Percentiles rank a stretch among this genome's conserved stretches.
These are phyloP conservation scores for Trichoderma sp. DNA, from an alignment of 2,329 filamentous ascomycete species.

Conservation along the genomic window DNA sequence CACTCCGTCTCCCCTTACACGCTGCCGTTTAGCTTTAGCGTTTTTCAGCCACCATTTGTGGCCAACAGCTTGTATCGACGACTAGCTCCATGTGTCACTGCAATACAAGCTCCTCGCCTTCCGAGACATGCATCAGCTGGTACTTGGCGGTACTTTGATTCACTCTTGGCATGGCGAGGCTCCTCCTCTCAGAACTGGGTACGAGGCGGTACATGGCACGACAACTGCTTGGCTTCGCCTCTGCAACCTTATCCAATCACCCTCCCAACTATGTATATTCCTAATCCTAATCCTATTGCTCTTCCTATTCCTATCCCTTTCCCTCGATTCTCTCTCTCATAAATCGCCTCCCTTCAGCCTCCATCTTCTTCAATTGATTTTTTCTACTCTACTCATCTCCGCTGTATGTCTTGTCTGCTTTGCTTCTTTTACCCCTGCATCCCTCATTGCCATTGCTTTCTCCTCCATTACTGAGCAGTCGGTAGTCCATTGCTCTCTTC, in stretches of 20 bases:
- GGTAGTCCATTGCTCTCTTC: not conserved
- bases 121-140: slow-evolving; percentile 21
- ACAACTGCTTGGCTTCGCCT: not conserved
- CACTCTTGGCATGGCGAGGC: not conserved
- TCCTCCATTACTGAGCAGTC: not conserved
- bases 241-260: not conserved
- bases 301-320: not conserved
- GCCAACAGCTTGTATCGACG: not conserved
- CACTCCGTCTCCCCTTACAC: not conserved
- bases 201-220: not conserved
- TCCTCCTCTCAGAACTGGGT: not conserved
- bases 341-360: not conserved
- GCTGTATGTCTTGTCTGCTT: not conserved
- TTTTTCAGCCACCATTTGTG: slow-evolving; percentile 15
- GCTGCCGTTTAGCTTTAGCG: not conserved
- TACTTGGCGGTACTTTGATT: slow-evolving; percentile 11
- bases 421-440: not conserved
- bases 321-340: not conserved
- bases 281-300: not conserved
- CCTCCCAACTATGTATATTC: not conserved
- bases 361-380: not conserved
- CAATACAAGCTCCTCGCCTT: slow-evolving; percentile 15
- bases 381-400: not conserved
- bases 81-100: not conserved
- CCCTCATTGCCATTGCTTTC: not conserved